These are phyloP conservation scores for Phlyctochytrium planicorne DNA, from an alignment of 192 early-diverging fungal genomes.

Conservation along the genomic window DNA sequence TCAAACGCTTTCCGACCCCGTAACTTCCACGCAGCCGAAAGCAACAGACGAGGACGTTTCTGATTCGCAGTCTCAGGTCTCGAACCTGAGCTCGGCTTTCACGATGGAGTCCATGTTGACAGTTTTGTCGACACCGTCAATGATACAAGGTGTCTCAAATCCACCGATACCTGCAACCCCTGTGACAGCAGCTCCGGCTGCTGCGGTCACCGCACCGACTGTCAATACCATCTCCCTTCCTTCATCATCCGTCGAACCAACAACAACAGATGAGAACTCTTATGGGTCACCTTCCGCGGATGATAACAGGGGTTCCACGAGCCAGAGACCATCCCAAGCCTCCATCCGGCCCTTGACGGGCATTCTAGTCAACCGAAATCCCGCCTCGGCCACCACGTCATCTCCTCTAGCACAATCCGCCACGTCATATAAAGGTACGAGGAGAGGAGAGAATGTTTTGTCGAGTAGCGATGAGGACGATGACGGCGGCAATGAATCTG, in stretches of 20 bases:
- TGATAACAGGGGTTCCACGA: not conserved
- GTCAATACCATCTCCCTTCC: not conserved
- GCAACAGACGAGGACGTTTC: not conserved
- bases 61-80: conserved; percentile 29
- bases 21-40: not conserved
- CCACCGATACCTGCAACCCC: not conserved
- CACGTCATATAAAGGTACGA: not conserved
- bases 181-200: not conserved
- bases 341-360: not conserved
- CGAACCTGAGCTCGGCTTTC: conserved; percentile 26
- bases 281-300: not conserved
- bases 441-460: not conserved
- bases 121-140: conserved; percentile 36
- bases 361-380: not conserved
- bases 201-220: not conserved
- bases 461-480: conserved; percentile 47
- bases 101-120: conserved; percentile 43
- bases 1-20: not conserved
- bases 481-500: conserved; percentile 19
- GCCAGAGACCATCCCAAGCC: not conserved
- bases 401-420: not conserved
- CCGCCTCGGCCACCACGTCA: not conserved
- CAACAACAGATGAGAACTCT: too few species aligned
- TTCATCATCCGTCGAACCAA: too few species aligned
- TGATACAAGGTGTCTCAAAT: conserved; percentile 3